Percentiles rank a stretch among this genome's conserved stretches.
phyloP scores from a whole-genome alignment of 2,329 filamentous ascomycete species.

The Microcyclospora pomicola region DNA sequence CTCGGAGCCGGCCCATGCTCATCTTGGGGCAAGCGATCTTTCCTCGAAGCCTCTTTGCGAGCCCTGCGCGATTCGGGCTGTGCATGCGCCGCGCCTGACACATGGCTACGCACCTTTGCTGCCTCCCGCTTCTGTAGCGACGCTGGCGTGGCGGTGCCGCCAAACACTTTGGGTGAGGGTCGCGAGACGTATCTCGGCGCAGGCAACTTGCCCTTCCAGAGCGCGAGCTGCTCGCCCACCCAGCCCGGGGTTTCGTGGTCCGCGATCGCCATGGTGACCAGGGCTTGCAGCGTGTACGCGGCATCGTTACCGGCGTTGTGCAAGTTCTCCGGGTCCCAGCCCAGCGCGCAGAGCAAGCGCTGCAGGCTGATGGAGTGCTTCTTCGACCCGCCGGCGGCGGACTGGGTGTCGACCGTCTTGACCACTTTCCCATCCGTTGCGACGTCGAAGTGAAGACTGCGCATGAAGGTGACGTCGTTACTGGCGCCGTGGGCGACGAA shows the following conservation, averaged over 20 bases:
- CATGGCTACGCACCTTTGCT: too few species aligned
- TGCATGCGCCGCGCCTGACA: too few species aligned
- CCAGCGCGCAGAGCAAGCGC: slow-evolving; percentile 6
- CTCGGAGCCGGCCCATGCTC: too few species aligned
- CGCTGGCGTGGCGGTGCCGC: too few species aligned
- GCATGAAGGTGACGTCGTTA: slow-evolving; percentile 11
- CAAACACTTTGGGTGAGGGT: too few species aligned
- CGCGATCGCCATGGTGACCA: slow-evolving; percentile 11
- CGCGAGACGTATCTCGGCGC: too few species aligned
- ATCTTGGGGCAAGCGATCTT: too few species aligned
- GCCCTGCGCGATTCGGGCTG: too few species aligned
- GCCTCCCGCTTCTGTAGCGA: too few species aligned
- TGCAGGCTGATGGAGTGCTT: slow-evolving; percentile 6
- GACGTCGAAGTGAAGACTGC: slow-evolving; percentile 6
- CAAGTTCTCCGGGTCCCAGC: slow-evolving; percentile 7
- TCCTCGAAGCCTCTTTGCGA: too few species aligned
- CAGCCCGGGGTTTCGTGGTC: slow-evolving; percentile 5
- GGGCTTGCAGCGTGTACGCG: slow-evolving; percentile 14
- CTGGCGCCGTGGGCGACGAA: slow-evolving; percentile 14
- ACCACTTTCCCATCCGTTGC: slow-evolving; percentile 4
- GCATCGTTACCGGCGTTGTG: slow-evolving; percentile 21
- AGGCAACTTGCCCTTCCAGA: background rate
- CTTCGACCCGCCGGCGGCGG: slow-evolving; percentile 9
- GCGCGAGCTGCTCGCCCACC: background rate
- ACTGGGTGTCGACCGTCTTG: slow-evolving; percentile 11